A percentile compares a stretch with the other conserved stretches of the same genome.
Conservation (phyloP, 2,329 filamentous ascomycete species). For the Leptosphaerulina australis region DNA sequence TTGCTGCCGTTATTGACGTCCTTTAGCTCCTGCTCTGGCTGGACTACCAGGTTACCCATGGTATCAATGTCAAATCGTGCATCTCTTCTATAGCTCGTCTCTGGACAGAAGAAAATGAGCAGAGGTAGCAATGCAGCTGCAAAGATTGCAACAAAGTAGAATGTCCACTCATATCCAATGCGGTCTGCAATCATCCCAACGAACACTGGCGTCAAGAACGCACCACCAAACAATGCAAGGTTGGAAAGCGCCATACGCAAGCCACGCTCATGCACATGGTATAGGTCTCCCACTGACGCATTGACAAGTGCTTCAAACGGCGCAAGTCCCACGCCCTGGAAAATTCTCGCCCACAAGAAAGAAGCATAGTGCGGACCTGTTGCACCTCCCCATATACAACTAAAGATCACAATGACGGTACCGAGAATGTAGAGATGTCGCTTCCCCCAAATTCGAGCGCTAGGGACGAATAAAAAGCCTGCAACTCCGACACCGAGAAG, state of each 20-base stretch:
- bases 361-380: constrained; percentile 71
- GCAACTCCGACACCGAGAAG: constrained; percentile 81
- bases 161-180: constrained; percentile 85
- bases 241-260: constrained; percentile 84
- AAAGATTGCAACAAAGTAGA: constrained; percentile 88
- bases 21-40: constrained; percentile 5
- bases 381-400: constrained; percentile 78
- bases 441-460: constrained; percentile 90
- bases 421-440: constrained; percentile 85
- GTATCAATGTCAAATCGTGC: constrained; percentile 73
- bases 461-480: constrained; percentile 85
- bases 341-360: constrained; percentile 76
- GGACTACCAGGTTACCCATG: constrained; percentile 37
- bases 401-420: constrained; percentile 72
- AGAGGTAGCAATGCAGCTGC: constrained; percentile 70
- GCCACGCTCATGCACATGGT: constrained; percentile 85
- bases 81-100: constrained; percentile 78
- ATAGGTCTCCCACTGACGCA: constrained; percentile 85
- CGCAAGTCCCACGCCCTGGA: constrained; percentile 85
- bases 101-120: constrained; percentile 80
- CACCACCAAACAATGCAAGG: constrained; percentile 71
- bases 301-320: constrained; percentile 92
- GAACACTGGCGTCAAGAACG: constrained; percentile 83
- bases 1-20: not conserved
- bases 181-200: constrained; percentile 81